Conservation (phyloP, 2,329 filamentous ascomycete genomes). For the Botrytis squamosa region DNA sequence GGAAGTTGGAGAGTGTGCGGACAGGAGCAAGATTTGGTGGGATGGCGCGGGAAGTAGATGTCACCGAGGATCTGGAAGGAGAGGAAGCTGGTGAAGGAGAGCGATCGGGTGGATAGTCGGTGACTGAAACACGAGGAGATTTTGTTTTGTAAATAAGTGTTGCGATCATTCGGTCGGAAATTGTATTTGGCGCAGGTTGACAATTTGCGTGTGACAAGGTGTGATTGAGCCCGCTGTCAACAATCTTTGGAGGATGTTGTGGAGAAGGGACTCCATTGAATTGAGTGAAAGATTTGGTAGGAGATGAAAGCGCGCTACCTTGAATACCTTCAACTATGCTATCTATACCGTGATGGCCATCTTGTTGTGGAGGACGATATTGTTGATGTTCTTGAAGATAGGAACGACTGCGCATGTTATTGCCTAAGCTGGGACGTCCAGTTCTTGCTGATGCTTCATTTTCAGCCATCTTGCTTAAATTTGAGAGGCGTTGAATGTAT, state of each 20-base stretch:
- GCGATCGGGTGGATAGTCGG: conserved; percentile 42
- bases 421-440: conserved; percentile 34
- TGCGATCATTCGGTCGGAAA: conserved; percentile 55
- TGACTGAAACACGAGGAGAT: conserved; percentile 38
- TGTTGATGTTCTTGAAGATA: conserved; percentile 64
- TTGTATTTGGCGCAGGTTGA: conserved; percentile 50
- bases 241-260: conserved; percentile 57
- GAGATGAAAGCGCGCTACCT: conserved; percentile 40
- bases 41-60: conserved; percentile 27
- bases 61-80: conserved; percentile 12
- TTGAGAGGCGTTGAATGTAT: not conserved
- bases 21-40: conserved; percentile 54
- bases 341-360: conserved; percentile 61
- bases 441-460: conserved; percentile 24
- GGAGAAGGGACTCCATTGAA: conserved; percentile 62
- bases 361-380: conserved; percentile 53
- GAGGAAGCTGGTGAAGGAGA: conserved; percentile 38
- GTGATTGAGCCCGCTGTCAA: conserved; percentile 62
- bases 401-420: conserved; percentile 57
- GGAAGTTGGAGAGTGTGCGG: conserved; percentile 56
- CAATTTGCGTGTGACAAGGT: conserved; percentile 64
- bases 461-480: not conserved
- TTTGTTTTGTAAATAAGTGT: conserved; percentile 62
- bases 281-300: conserved; percentile 46
- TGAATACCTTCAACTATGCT: conserved; percentile 60